These are phyloP conservation scores for Sporobolomyces roseus DNA, from an alignment of 768 basidiomycete species.

Conservation along the genomic window DNA sequence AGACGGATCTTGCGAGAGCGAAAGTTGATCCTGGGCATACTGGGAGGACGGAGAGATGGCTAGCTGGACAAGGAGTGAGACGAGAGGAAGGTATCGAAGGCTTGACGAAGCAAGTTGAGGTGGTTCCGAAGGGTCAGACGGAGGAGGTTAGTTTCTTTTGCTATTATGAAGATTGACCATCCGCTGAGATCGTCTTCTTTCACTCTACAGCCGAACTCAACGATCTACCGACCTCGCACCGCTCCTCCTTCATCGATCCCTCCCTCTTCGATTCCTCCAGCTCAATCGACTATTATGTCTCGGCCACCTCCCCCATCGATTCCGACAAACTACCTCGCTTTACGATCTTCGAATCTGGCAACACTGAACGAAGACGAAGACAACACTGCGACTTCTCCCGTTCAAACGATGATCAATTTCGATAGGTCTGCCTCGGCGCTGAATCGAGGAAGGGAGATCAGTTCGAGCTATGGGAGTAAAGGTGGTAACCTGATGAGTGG, in stretches of 20 bases:
- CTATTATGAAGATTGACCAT: too few relatives aligned
- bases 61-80: conserved; percentile 1
- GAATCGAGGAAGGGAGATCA: background rate
- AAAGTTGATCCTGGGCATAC: conserved; percentile 20
- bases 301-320: background rate
- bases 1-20: conserved; percentile 10
- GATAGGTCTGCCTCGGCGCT: background rate
- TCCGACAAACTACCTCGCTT: background rate
- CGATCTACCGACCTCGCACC: conserved; percentile 27
- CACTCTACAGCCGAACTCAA: background rate
- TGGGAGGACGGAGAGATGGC: conserved; percentile 25
- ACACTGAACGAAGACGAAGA: conserved; percentile 7
- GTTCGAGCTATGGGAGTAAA: background rate
- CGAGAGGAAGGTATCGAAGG: background rate
- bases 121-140: too few relatives aligned
- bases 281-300: background rate
- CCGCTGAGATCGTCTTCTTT: background rate
- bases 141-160: too few relatives aligned
- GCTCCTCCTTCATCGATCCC: conserved; percentile 30
- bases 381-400: background rate
- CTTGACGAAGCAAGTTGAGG: background rate
- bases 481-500: too few relatives aligned
- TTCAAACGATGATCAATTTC: conserved; percentile 15
- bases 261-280: background rate
- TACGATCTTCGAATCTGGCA: background rate